Evolutionary conservation across 768 basidiomycete genomes (phyloP).

Genomic region (Cytidiella melzeri): DNA sequence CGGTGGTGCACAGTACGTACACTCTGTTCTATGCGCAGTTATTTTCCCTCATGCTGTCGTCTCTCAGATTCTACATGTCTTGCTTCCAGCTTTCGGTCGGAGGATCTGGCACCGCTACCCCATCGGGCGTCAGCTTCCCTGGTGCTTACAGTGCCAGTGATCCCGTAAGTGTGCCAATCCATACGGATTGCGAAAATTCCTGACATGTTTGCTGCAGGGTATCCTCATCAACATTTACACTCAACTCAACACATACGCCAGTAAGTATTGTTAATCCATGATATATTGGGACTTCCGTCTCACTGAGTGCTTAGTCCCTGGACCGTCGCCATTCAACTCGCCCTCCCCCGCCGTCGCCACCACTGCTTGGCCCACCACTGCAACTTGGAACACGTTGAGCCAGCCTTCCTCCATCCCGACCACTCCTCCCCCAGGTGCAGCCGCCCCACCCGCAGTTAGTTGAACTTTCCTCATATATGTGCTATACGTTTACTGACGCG

Average conservation of each 20-base stretch:
- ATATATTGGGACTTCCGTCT: conserved; percentile 15
- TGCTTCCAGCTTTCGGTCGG: conserved; percentile 42
- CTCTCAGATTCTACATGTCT: conserved; percentile 37
- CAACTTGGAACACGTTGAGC: conserved; percentile 43
- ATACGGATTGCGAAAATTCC: conserved; percentile 4
- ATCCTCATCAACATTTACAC: conserved; percentile 47
- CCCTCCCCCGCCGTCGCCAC: conserved; percentile 35
- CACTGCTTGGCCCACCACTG: conserved; percentile 39
- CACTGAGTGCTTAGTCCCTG: conserved; percentile 31
- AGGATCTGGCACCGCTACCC: conserved; percentile 30
- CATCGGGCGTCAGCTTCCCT: conserved; percentile 36
- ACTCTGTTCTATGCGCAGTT: background rate
- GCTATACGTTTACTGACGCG: background rate
- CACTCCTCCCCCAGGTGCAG: conserved; percentile 14
- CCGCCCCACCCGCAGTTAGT: conserved; percentile 13
- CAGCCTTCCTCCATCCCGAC: conserved; percentile 44
- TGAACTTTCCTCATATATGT: background rate
- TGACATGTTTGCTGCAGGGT: conserved; percentile 14
- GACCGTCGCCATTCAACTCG: conserved; percentile 43
- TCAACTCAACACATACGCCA: conserved; percentile 32
- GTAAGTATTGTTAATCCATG: conserved; percentile 21
- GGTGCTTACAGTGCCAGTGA: conserved; percentile 36
- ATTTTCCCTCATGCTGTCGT: background rate
- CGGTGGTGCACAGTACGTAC: conserved; percentile 35
- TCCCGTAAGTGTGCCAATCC: conserved; percentile 16